phyloP scores from a whole-genome alignment of 148 eudicot genomes.

The Spergularia marina region DNA sequence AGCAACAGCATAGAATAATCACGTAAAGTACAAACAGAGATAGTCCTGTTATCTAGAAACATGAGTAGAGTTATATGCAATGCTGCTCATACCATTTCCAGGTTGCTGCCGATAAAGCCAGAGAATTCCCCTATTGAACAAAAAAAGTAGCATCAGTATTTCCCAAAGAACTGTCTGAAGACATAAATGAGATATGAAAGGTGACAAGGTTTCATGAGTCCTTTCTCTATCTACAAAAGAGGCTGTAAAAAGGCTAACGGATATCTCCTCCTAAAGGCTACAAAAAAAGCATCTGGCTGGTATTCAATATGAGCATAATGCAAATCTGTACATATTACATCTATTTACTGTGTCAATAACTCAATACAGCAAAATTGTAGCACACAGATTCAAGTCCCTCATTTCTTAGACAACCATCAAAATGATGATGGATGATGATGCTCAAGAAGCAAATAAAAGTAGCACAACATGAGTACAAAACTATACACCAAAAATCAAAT shows the following conservation, averaged over 20 bases:
- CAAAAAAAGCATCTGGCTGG: background rate
- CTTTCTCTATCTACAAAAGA: background rate
- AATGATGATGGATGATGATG: background rate
- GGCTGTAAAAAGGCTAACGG: background rate
- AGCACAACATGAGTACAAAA: background rate
- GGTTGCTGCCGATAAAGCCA: slow-evolving; percentile 72
- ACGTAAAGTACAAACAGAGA: background rate
- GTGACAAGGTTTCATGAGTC: background rate
- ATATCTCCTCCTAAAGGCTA: background rate
- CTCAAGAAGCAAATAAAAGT: background rate
- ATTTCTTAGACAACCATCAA: background rate
- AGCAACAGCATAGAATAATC: background rate
- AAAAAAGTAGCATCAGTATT: slow-evolving; percentile 27
- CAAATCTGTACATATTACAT: background rate
- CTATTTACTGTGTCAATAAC: no score
- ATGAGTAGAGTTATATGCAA: slow-evolving; percentile 18
- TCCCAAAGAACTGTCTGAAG: slow-evolving; percentile 19
- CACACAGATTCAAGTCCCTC: background rate
- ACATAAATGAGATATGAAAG: background rate
- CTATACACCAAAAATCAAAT: background rate
- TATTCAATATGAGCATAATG: background rate
- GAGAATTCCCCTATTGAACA: slow-evolving; percentile 64
- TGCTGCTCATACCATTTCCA: slow-evolving; percentile 64
- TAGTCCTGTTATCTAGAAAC: slow-evolving; percentile 9
- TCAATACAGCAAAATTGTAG: background rate